Conservation (phyloP, 2,329 filamentous ascomycete genomes). For the Phialophora chinensis region DNA sequence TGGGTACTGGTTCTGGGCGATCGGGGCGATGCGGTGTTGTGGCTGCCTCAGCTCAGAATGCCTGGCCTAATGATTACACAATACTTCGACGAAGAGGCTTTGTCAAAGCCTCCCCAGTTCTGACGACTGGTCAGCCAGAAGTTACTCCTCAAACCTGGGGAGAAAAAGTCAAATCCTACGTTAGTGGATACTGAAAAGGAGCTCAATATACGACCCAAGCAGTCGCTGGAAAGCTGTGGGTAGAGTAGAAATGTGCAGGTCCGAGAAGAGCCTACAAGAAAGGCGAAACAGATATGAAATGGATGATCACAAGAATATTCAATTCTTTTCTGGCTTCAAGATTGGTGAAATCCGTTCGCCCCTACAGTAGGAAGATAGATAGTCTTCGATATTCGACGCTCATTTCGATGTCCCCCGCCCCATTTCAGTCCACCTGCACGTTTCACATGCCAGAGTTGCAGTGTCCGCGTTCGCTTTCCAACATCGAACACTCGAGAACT, state of each 20-base stretch:
- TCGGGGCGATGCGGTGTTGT: too few species aligned
- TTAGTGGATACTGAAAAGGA: not conserved
- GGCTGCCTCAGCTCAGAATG: too few species aligned
- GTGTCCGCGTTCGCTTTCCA: not conserved
- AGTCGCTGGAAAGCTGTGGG: not conserved
- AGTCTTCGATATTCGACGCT: not conserved
- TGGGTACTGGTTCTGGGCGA: too few species aligned
- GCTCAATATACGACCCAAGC: not conserved
- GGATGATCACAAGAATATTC: not conserved
- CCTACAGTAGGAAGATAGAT: not conserved
- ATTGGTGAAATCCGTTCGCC: not conserved
- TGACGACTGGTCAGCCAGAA: not conserved
- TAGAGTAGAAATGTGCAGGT: not conserved
- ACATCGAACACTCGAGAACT: not conserved
- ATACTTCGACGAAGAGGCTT: not conserved
- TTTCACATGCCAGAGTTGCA: not conserved
- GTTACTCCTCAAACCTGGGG: not conserved
- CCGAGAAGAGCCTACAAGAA: too few species aligned
- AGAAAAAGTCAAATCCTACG: not conserved
- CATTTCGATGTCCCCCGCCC: not conserved
- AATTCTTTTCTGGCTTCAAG: slow-evolving; percentile 4
- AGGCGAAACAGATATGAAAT: not conserved
- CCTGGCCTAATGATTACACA: too few species aligned
- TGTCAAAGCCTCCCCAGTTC: not conserved
- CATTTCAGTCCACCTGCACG: not conserved